These are phyloP conservation scores for Cerrena zonata DNA, from an alignment of 1,284 basidiomycete species.

Conservation along the genomic window DNA sequence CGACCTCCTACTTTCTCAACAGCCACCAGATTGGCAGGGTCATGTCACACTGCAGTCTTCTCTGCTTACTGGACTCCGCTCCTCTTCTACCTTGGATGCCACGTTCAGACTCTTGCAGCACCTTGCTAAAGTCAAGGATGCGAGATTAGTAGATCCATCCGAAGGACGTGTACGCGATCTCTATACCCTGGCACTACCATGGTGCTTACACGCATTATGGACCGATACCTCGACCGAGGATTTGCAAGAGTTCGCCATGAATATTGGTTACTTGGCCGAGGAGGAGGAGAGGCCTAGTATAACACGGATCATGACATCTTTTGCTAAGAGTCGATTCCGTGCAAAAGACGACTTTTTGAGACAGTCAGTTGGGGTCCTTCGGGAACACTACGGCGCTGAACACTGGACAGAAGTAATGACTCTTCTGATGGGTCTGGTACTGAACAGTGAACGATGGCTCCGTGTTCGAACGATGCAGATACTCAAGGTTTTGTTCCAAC, in stretches of 20 bases:
- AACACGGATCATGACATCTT: slow-evolving; percentile 82
- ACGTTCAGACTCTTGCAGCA: slow-evolving; percentile 70
- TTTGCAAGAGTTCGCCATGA: slow-evolving; percentile 69
- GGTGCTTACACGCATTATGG: slow-evolving; percentile 80
- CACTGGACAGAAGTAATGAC: slow-evolving; percentile 76
- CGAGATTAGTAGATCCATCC: slow-evolving; percentile 68
- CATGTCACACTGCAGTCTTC: slow-evolving; percentile 64
- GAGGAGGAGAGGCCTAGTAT: slow-evolving; percentile 71
- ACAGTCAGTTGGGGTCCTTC: slow-evolving; percentile 79
- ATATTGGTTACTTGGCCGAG: slow-evolving; percentile 71
- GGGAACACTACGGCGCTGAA: slow-evolving; percentile 72
- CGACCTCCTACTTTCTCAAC: slow-evolving; percentile 60
- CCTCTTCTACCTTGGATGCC: slow-evolving; percentile 62
- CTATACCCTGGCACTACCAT: slow-evolving; percentile 81
- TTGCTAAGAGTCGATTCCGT: slow-evolving; percentile 82
- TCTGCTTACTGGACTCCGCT: slow-evolving; percentile 79
- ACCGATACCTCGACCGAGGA: slow-evolving; percentile 55
- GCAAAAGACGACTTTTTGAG: slow-evolving; percentile 91
- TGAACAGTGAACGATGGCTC: slow-evolving; percentile 82
- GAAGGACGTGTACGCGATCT: slow-evolving; percentile 75
- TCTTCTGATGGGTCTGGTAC: slow-evolving; percentile 77
- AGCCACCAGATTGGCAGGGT: slow-evolving; percentile 73
- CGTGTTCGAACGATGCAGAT: slow-evolving; percentile 81
- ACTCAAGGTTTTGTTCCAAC: slow-evolving; percentile 83
- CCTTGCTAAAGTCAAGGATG: slow-evolving; percentile 59